Evolutionary conservation across 345 rosid genomes (phyloP), one percentile per base, ranked within the genome.

Genomic region (Conringia planisiliqua): DNA sequence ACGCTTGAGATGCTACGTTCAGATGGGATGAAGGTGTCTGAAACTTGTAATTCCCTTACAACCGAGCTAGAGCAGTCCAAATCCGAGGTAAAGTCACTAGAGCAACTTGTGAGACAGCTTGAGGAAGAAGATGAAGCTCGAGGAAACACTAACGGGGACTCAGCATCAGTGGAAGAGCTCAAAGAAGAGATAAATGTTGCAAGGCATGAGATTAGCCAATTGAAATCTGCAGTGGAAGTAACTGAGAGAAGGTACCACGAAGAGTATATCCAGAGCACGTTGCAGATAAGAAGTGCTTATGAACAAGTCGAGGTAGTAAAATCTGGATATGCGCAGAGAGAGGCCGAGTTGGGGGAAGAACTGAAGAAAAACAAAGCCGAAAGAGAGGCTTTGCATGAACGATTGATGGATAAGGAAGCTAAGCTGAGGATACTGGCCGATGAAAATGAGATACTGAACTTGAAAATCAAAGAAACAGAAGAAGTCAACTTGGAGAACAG

Each of bases 231-330:
- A 55, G 66, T 94, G 18, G 93, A 86, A 81, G 87, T 84, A 11
- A 85, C 92, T 10, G 99, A 95, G 84, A 72, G 81, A 9, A 82
- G 93, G 80, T 91, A 91, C 73, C 96, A 94, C 59, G 96, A 90
- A 76, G 97, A 91, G 82, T 90, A 90, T 66, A 87, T 94, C 32
- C 95, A 77, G 30, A 90, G 97, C 85, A 87, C 92, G 4, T 68
- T 95, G 81, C 97, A 92, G 81, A 92, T 92, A 30, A 76, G 93
- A 83, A 84, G 83, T 66, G 96, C 96, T 68, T 91, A 85, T 61
- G 97, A 95, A 73, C 88, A 90, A 80, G 83, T 82, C 0, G 97
- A 95, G 63, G 72, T 9, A 42, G 72, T 79, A 1, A 90, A 89
- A 66, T 78, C 81, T 0, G 91, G 87, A 51, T 83, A 85, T 18